Conservation (phyloP, 306 rosid genomes). For the Cucumis sativus region Cucumber_9930_V3 NC_026658.2:24581501-24582000, state of each 20-base stretch:
- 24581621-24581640: not conserved
- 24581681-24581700: not conserved
- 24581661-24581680: not conserved
- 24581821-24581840: not conserved
- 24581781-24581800: not conserved
- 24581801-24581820: not conserved
- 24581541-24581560: not conserved
- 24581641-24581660: not conserved
- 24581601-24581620: not conserved
- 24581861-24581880: not conserved
- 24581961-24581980: not conserved
- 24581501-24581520: not conserved
- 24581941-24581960: not conserved
- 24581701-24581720: not conserved
- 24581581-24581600: not conserved
- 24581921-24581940: not conserved
- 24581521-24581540: not conserved
- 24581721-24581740: not conserved
- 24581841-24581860: not conserved
- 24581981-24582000: not conserved
- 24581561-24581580: not conserved
- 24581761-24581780: not conserved
- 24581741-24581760: not conserved
- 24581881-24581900: not conserved
- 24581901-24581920: not conserved